Base-by-base conservation (phyloP, 768 basidiomycete genomes). In the Cyathus striatus region DNA sequence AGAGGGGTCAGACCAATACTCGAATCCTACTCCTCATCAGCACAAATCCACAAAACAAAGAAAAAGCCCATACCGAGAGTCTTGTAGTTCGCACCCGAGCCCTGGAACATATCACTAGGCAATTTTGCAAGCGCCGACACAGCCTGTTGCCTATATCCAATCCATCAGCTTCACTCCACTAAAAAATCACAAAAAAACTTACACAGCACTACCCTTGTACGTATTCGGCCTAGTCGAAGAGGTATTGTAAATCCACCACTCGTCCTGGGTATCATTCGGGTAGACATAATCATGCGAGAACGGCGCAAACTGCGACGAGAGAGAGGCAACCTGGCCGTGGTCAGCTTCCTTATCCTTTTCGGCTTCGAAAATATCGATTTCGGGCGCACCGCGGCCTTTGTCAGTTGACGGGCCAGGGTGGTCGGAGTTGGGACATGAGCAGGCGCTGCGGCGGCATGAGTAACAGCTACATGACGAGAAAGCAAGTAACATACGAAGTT, bases 301-400 rank as follows among this genome's bases (percentile, higher is more conserved):
- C 1, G 73, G 73, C 21, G 85, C 86, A 48, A 86, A 80, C 58
- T 89, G 88, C 17, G 75, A 78, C 2, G 76, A 79, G 62, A 89
- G 87, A n/a, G 85, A 88, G 6, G 81, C 81, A 40, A 76, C 73
- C 44, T 75, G 76, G 17, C 75, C 84, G 1, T 51, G 35, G 10
- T 47, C 43, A 44, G 49, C 42, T 36, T 57, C 55, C 47, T 84
- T 83, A 66, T 82, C 76, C 54, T 70, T 72, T 56, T 87, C 81
- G 0, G 82, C 84, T 61, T 92, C 88, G 46, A 90, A 70, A 45
- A 90, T 70, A 59, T 91, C 89, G 54, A 92, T 89, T 61, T 92
- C 87, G 3, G 88, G 88, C 0, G 85, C 79, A 3, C 82, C 81
- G 38, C 89, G 81, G 9, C 89, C 88, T 24, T 63, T 54, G 13